Percentiles rank a stretch among this genome's conserved stretches.
These are phyloP conservation scores for Coprinopsis sp. DNA, from an alignment of 768 basidiomycete genomes.

Conservation along the genomic window DNA sequence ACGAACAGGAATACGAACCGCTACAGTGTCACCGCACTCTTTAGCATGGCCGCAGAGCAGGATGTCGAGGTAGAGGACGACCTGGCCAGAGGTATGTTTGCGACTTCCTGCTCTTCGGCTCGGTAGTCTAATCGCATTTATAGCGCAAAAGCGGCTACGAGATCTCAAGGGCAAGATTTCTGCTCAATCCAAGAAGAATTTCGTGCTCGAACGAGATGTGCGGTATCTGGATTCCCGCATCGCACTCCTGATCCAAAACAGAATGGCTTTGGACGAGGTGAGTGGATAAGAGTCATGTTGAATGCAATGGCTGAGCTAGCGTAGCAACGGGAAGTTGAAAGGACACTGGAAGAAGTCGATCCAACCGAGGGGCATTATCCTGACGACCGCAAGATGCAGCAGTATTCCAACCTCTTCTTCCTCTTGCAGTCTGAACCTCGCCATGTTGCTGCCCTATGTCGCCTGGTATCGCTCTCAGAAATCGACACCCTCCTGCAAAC, in stretches of 20 bases:
- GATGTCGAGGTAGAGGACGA: conserved; percentile 98
- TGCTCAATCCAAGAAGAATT: conserved; percentile 99
- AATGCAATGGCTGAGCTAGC: conserved; percentile 13
- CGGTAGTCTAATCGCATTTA: conserved; percentile 2
- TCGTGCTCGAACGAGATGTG: conserved; percentile 97
- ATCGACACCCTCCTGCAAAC: conserved; percentile 99
- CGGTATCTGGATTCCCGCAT: conserved; percentile 97
- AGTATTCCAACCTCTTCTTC: conserved; percentile 99
- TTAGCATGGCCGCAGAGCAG: conserved; percentile 98
- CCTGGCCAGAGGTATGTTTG: conserved; percentile 75
- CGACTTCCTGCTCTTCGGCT: conserved; percentile 6
- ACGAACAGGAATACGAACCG: conserved; percentile 94
- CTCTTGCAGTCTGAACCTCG: conserved; percentile 96
- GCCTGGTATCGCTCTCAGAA: conserved; percentile 92
- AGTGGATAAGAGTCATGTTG: conserved; percentile 22
- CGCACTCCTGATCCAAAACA: conserved; percentile 95
- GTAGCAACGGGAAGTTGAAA: conserved; percentile 92
- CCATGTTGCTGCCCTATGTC: conserved; percentile 93
- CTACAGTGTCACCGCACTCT: conserved; percentile 92
- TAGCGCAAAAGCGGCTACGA: conserved; percentile 94
- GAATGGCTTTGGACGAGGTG: conserved; percentile 95
- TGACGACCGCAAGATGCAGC: conserved; percentile 90
- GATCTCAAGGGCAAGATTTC: conserved; percentile 97
- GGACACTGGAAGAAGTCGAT: conserved; percentile 94
- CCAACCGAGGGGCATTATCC: conserved; percentile 89